These are phyloP conservation scores for Marasmius tenuissimus DNA, from an alignment of 1,284 basidiomycete species.

Conservation along the genomic window DNA sequence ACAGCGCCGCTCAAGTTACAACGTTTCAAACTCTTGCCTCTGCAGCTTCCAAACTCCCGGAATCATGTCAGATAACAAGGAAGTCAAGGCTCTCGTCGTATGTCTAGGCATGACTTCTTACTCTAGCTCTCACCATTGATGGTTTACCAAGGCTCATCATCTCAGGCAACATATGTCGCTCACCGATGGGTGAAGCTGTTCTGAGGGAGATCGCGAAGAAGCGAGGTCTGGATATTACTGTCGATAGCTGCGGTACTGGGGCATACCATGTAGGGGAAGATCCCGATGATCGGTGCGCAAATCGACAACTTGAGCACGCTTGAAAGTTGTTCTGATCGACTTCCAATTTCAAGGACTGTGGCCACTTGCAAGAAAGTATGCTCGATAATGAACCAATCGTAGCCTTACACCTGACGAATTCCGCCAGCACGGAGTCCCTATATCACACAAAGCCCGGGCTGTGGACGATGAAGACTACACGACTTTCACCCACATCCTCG, in stretches of 20 bases:
- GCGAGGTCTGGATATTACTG: slow-evolving; percentile 60
- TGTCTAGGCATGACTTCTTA: slow-evolving; percentile 51
- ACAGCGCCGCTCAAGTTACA: neutral
- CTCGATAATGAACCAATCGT: neutral
- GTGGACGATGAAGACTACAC: slow-evolving; percentile 59
- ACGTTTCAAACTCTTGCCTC: neutral
- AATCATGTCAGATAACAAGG: slow-evolving; percentile 29
- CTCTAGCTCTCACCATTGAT: neutral
- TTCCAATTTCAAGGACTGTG: slow-evolving; percentile 50
- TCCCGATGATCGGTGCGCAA: slow-evolving; percentile 66
- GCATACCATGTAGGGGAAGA: slow-evolving; percentile 72
- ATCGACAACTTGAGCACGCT: neutral
- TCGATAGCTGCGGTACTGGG: slow-evolving; percentile 75
- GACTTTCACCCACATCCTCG: slow-evolving; percentile 69
- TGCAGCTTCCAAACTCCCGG: neutral
- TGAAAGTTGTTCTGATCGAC: neutral
- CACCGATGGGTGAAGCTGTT: slow-evolving; percentile 81
- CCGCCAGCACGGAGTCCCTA: slow-evolving; percentile 58
- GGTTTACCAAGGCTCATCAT: neutral
- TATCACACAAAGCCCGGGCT: slow-evolving; percentile 60
- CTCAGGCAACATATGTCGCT: slow-evolving; percentile 74
- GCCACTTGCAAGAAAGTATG: slow-evolving; percentile 61
- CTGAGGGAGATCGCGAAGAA: slow-evolving; percentile 59
- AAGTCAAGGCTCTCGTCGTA: slow-evolving; percentile 59
- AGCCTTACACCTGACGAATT: slow-evolving; percentile 2